Evolutionary conservation across 805 yeast species (phyloP).

Genomic region (Suhomyces pyralidae): DNA sequence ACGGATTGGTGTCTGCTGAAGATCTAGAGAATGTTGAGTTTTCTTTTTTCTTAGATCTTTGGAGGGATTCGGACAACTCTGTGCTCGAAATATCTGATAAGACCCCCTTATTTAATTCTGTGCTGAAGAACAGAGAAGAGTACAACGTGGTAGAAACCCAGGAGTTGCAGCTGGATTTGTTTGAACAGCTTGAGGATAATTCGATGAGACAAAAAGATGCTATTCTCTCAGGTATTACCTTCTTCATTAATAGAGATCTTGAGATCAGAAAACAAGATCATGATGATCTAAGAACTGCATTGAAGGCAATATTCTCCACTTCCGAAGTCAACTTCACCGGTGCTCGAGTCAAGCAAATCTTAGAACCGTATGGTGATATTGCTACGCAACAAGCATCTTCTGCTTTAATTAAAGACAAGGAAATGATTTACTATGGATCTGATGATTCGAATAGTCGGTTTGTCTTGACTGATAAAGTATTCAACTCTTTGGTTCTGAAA

Average conservation of each 20-base stretch:
- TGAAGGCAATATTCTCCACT: slow-evolving; percentile 61
- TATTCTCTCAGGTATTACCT: slow-evolving; percentile 44
- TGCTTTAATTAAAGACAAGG: slow-evolving; percentile 53
- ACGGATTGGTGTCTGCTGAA: slow-evolving; percentile 46
- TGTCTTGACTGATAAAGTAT: slow-evolving; percentile 52
- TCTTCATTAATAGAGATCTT: slow-evolving; percentile 30
- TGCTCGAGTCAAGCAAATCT: slow-evolving; percentile 43
- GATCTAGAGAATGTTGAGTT: slow-evolving; percentile 54
- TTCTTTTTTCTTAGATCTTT: slow-evolving; percentile 51
- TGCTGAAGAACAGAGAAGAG: slow-evolving; percentile 46
- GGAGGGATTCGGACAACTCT: slow-evolving; percentile 56
- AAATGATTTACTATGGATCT: slow-evolving; percentile 47
- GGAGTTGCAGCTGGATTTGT: slow-evolving; percentile 17
- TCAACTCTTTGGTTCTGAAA: slow-evolving; percentile 37
- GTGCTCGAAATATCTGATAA: slow-evolving; percentile 25
- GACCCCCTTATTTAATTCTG: slow-evolving; percentile 39
- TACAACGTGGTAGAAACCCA: slow-evolving; percentile 40
- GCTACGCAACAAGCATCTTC: slow-evolving; percentile 48
- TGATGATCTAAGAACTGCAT: slow-evolving; percentile 39
- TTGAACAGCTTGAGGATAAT: slow-evolving; percentile 48
- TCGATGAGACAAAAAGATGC: slow-evolving; percentile 75
- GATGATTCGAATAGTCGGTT: slow-evolving; percentile 45
- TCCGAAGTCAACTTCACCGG: slow-evolving; percentile 47
- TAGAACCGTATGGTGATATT: slow-evolving; percentile 44
- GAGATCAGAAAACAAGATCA: slow-evolving; percentile 11